A percentile compares a stretch with the other conserved stretches of the same genome.
These are phyloP conservation scores for Coemansia sp. DNA, from an alignment of 371 early-diverging fungal species.

Conservation along the genomic window DNA sequence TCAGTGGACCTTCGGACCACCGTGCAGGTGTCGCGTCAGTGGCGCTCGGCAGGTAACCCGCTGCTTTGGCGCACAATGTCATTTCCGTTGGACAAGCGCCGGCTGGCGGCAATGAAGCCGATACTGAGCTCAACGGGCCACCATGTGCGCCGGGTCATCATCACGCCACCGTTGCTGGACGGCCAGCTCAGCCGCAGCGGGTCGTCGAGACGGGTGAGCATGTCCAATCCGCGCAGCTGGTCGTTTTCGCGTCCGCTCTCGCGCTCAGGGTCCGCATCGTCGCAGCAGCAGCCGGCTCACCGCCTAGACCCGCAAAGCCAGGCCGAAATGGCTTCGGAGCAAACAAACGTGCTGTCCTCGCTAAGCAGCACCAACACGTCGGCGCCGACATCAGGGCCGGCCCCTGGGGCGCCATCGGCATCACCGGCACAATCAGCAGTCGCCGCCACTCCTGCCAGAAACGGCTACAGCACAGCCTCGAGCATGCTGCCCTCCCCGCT, in stretches of 20 bases:
- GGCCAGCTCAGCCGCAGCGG: slow-evolving; percentile 17
- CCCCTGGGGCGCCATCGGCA: slow-evolving; percentile 1
- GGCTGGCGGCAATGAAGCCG: slow-evolving; percentile 48
- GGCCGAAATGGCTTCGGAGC: neutral
- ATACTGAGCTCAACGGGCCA: slow-evolving; percentile 40
- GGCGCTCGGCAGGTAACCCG: slow-evolving; percentile 47
- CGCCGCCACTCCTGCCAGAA: slow-evolving; percentile 9
- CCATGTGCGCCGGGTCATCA: slow-evolving; percentile 44
- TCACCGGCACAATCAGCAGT: neutral
- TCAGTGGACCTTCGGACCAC: slow-evolving; percentile 33
- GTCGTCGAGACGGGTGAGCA: slow-evolving; percentile 46
- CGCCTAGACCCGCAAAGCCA: neutral
- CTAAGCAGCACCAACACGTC: slow-evolving; percentile 6
- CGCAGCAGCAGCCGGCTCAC: slow-evolving; percentile 14
- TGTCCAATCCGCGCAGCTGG: slow-evolving; percentile 42
- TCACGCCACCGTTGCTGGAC: slow-evolving; percentile 50
- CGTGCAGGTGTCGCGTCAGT: slow-evolving; percentile 45
- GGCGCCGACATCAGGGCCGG: slow-evolving; percentile 6
- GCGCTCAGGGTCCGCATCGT: slow-evolving; percentile 47
- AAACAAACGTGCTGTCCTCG: neutral
- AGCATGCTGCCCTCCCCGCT: slow-evolving; percentile 15
- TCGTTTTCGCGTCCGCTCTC: slow-evolving; percentile 30
- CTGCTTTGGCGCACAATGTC: slow-evolving; percentile 51
- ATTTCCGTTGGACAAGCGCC: slow-evolving; percentile 51
- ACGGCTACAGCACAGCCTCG: slow-evolving; percentile 15